Base-by-base conservation (phyloP, 768 basidiomycete species). In the Coprinopsis cinerea region DNA sequence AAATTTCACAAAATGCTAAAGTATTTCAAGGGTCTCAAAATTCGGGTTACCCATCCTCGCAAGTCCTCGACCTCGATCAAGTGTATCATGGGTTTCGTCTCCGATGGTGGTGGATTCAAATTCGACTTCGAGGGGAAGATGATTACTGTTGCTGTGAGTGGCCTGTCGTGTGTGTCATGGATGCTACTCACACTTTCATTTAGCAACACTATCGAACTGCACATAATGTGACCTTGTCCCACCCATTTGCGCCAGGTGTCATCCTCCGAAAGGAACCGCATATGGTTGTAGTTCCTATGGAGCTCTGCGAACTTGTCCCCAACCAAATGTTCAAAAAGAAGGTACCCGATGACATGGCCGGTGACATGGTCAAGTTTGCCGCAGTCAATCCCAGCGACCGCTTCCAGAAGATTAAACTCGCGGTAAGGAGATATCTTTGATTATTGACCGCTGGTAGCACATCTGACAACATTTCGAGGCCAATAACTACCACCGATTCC, bases 281-380 rank as follows among this genome's bases (percentile, higher is more conserved):
- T 13, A 30, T 1, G 14, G 58, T 62, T 0, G 62, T 82, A 27
- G 69, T 86, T 5, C 88, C 88, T 0, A 62, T 90, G 1, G 88
- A 91, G 56, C 61, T 81, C 2, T 89, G 87, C 58, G 61, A 60
- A 0, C 81, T 90, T 2, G 70, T 75, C 0, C 60, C 70, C 0
- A 85, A 86, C 0, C 88, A 90, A 56, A 77, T 88, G 25, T 77
- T 83, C 69, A 72, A 78, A 27, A 86, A 83, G 57, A 80, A 84
- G 47, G 67, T 89, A 0, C 84, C 87, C 0, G 70, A 79, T 0
- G 80, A 84, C 34, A 78, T 79, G 56, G 81, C 81, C 0, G 76
- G 72, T 41, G 71, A 74, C 0, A 75, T 89, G 5, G 71, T 88
- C 1, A 72, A 73, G 0, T 88, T 90, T 53, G 75, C 88, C 0